Evolutionary conservation across 73 alveolate species (phyloP), one percentile per base, ranked within the genome.

Genomic region (Effrenium voratum): DNA sequence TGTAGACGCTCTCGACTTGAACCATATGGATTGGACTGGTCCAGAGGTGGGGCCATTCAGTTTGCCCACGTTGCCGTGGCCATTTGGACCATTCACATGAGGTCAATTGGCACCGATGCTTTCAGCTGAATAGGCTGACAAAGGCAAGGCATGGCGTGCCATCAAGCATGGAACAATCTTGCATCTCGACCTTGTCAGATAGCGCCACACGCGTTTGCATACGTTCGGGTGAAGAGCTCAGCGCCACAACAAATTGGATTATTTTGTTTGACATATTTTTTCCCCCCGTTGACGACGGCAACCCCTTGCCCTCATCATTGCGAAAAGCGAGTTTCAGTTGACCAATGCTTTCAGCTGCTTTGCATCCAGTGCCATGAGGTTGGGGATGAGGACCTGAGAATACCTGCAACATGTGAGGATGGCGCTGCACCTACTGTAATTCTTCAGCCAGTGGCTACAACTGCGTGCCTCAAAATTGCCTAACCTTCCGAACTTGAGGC

Each of bases 51-150:
- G 26, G 5, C 50, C 26, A 36, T 63, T 8, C 40, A 15, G 77
- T 36, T 12, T 5, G 3, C 82, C 38, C 49, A 70, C 10, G 82
- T 16, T 45, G 82, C 49, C 6, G 82, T 47, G 5, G 82, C 49
- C 5, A 70, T 10, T 28, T 13, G 52, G 30, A 60, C 43, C 19
- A 30, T 1, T 8, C 3, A 2, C 44, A 28, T 2, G 12, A 79
- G 92, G 92, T 82, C 75, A 82, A 82, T 82, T 82, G 92, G 92
- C 92, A 82, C 73, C 92, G 92, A 82, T 82, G 92, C 92, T 82
- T 82, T 50, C 68, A 82, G 92, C 92, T 82, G 92, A 82, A 82
- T 60, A 82, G 92, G 92, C 92, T 82, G 92, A 82, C 34, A 47
- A 82, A 82, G 90, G 90, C 32, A 40, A 59, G 22, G 40, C 77